Base-by-base conservation (phyloP, 257 asterid genomes). In the Gentiana macrophylla region DNA sequence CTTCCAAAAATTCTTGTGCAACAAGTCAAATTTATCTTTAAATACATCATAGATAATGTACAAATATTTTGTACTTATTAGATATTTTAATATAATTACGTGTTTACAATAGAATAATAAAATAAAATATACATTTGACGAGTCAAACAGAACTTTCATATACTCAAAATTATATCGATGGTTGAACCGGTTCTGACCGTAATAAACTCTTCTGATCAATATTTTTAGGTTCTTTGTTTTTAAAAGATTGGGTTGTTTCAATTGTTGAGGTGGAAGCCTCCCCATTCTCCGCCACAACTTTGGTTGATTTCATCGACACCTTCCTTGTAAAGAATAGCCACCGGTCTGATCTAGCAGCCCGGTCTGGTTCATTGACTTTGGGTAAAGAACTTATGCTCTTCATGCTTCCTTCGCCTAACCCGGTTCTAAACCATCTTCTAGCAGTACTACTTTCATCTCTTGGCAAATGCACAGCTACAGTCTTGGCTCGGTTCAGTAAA, bases 241-340 rank as follows among this genome's bases (percentile, higher is more conserved):
- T 84, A 67, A 88, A 77, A 2, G 97, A 88, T 4, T 84, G 78
- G 74, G 80, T 47, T 56, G 70, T 82, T 0, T 70, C 71, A 35
- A 81, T 71, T 0, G 62, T 52, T 0, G 84, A 67, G 1, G 72
- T 36, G 13, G 73, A 68, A 4, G 68, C 79, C 15, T 75, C 94
- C 9, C 77, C 74, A 49, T 57, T 63, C 9, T 80, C 80, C 3
- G 74, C 68, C 59, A 45, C 72, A 66, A 75, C 79, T 67, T 72
- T 72, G 0, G 92, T 83, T 4, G 84, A 78, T 43, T 53, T 80
- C 52, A 77, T 62, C 12, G 95, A 91, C 13, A 77, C 44, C 0
- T 70, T 86, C 34, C 95, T 70, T 5, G 84, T 71, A 50, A 84
- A 70, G 68, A 74, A 70, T 0, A 46, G 66, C 96, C 97, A 88